Percentiles rank a stretch among this genome's conserved stretches.
These are phyloP conservation scores for Fusarium decemcellulare DNA, from an alignment of 2,329 filamentous ascomycete genomes.

Conservation along the genomic window DNA sequence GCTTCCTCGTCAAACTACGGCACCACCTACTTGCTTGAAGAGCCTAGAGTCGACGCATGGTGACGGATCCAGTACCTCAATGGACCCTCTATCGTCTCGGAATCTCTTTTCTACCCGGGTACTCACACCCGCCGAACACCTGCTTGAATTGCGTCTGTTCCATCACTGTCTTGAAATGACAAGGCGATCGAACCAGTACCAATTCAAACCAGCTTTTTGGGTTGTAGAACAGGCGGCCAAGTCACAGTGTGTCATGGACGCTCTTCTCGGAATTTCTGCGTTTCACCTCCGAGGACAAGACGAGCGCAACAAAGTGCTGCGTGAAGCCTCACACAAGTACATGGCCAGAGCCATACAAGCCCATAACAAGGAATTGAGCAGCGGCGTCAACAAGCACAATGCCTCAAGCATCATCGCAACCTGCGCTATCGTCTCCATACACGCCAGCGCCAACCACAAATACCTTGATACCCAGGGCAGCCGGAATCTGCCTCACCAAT, in stretches of 20 bases:
- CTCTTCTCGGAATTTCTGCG: conserved; percentile 9
- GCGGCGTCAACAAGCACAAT: neutral
- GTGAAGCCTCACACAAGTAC: conserved; percentile 2
- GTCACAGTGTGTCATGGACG: conserved; percentile 5
- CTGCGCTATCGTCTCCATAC: neutral
- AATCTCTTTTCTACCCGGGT: neutral
- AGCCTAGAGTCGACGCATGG: no score
- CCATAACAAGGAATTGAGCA: neutral
- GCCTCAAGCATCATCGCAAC: neutral
- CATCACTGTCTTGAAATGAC: conserved; percentile 15
- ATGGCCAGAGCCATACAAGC: conserved; percentile 9
- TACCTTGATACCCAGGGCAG: neutral
- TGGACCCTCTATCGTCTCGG: neutral
- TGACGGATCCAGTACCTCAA: no score
- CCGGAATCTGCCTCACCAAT: neutral
- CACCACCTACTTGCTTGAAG: neutral
- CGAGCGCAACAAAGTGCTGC: neutral
- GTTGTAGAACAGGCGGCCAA: neutral
- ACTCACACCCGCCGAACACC: neutral
- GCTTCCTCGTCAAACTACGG: neutral
- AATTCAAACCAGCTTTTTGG: neutral
- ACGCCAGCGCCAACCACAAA: neutral
- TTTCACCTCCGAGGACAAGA: conserved; percentile 7
- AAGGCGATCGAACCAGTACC: neutral
- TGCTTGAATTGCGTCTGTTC: conserved; percentile 4